A percentile compares a stretch with the other conserved stretches of the same genome.
Evolutionary conservation across 257 asterid genomes (phyloP).

Genomic region (Jacaranda copaia): DNA sequence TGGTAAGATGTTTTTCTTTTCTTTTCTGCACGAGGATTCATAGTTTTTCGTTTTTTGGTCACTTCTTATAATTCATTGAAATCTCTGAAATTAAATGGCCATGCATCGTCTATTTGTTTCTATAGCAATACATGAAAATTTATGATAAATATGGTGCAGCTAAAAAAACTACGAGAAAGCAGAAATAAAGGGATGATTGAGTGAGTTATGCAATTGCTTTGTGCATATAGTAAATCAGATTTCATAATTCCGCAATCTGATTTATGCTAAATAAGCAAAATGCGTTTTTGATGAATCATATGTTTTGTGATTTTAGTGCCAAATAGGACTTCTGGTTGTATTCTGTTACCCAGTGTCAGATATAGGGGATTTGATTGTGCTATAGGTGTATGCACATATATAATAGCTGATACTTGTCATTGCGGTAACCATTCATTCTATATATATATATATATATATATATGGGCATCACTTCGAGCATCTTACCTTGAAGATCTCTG

Average conservation of each 20-base stretch:
- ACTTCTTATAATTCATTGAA: constrained; percentile 11
- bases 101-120: constrained; percentile 18
- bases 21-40: neutral
- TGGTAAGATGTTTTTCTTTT: constrained; percentile 49
- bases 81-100: constrained; percentile 6
- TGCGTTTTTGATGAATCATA: constrained; percentile 14
- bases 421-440: neutral
- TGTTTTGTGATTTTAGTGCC: neutral
- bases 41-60: neutral
- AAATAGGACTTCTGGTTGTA: constrained; percentile 1
- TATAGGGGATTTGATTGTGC: neutral
- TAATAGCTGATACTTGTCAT: neutral
- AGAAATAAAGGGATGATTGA: neutral
- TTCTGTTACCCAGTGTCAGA: neutral
- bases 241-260: constrained; percentile 1
- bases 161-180: neutral
- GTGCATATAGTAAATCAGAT: constrained; percentile 5
- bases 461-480: neutral
- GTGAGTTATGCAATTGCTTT: constrained; percentile 14
- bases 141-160: neutral
- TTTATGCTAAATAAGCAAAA: constrained; percentile 7
- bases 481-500: neutral
- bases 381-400: neutral
- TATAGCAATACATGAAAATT: constrained; percentile 13
- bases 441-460: neutral